Conservation (phyloP, 2,329 filamentous ascomycete species). For the Berkeleyomyces basicola region DNA sequence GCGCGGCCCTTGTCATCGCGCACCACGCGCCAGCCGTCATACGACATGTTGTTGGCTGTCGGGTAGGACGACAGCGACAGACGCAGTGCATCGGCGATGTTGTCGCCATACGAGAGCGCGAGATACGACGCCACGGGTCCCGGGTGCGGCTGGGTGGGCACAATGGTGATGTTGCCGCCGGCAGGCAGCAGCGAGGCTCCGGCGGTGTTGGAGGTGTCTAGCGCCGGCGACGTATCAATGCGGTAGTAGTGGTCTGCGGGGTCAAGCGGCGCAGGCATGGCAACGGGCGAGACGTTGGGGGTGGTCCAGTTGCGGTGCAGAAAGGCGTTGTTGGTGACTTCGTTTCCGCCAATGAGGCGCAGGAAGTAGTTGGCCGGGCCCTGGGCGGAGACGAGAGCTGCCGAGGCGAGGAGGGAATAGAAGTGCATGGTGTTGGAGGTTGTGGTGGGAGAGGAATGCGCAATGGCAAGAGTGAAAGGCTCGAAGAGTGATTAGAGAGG, state of each 20-base stretch:
- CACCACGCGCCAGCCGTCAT: slow-evolving; percentile 2
- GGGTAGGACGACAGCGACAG: slow-evolving; percentile 5
- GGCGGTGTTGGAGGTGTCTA: background rate
- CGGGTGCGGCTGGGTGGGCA: slow-evolving; percentile 10
- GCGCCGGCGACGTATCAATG: slow-evolving; percentile 2
- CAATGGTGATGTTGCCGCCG: slow-evolving; percentile 2
- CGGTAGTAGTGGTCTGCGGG: slow-evolving; percentile 13
- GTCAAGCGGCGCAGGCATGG: slow-evolving; percentile 7
- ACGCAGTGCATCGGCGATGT: background rate
- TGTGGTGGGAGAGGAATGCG: background rate
- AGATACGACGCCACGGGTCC: slow-evolving; percentile 5
- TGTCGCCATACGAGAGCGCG: background rate
- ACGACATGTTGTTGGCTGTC: slow-evolving; percentile 1
- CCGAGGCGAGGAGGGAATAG: background rate
- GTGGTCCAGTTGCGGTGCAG: slow-evolving; percentile 12
- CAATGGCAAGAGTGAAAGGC: background rate
- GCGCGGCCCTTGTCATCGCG: background rate
- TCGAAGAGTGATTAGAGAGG: background rate
- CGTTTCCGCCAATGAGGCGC: slow-evolving; percentile 11
- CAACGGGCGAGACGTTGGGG: slow-evolving; percentile 5
- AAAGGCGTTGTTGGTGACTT: slow-evolving; percentile 6
- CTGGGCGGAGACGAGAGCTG: slow-evolving; percentile 5
- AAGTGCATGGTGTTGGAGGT: background rate
- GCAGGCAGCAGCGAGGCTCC: background rate
- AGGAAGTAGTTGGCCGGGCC: slow-evolving; percentile 10